These are phyloP conservation scores for Geotrichum bryndzae DNA, from an alignment of 1,139 yeast species.

Conservation along the genomic window DNA sequence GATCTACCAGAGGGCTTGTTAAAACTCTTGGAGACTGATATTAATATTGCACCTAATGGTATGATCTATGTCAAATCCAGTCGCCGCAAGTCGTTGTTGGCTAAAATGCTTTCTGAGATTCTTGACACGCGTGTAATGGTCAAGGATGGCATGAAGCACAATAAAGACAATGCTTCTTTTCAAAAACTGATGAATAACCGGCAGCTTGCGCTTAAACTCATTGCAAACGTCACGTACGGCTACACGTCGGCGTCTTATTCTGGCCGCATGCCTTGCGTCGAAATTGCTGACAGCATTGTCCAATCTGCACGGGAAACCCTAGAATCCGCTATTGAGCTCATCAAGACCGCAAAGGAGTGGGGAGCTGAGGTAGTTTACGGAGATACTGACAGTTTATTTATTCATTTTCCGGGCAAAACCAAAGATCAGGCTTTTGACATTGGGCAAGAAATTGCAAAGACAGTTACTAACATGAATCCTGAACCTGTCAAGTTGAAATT, in stretches of 20 bases:
- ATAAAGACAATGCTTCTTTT: slow-evolving; percentile 41
- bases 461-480: slow-evolving; percentile 65
- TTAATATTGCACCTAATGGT: slow-evolving; percentile 82
- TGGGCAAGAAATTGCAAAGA: slow-evolving; percentile 63
- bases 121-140: slow-evolving; percentile 74
- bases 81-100: slow-evolving; percentile 65
- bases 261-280: slow-evolving; percentile 96
- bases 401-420: slow-evolving; percentile 78
- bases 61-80: slow-evolving; percentile 61
- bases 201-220: slow-evolving; percentile 79
- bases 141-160: slow-evolving; percentile 60
- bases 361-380: slow-evolving; percentile 95
- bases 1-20: slow-evolving; percentile 54
- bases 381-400: slow-evolving; percentile 90
- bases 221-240: slow-evolving; percentile 95
- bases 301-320: slow-evolving; percentile 83
- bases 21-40: slow-evolving; percentile 46
- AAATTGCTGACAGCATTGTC: slow-evolving; percentile 90
- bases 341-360: slow-evolving; percentile 56
- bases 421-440: slow-evolving; percentile 68
- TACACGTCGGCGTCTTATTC: slow-evolving; percentile 91
- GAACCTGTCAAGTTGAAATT: slow-evolving; percentile 77
- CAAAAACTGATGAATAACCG: slow-evolving; percentile 61
- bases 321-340: slow-evolving; percentile 59
- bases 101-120: slow-evolving; percentile 80